Base-by-base conservation (phyloP, 441 rosid species). In the California macrophylla region DNA sequence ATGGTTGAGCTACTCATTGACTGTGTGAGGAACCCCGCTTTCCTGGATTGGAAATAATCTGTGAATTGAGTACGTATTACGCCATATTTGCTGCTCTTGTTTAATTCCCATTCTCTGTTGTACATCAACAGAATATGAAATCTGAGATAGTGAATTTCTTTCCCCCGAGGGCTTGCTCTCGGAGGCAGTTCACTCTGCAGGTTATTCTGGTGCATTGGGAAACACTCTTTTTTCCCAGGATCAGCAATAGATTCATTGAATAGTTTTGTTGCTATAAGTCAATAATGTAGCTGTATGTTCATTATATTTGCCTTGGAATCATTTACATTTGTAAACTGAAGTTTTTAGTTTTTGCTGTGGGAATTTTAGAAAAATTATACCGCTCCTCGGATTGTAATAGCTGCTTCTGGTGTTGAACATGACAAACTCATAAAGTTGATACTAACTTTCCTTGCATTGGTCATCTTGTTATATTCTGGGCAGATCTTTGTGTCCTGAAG, bases 1-100 rank as follows among this genome's bases (percentile, higher is more conserved):
- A 87, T 45, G 52, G 52, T 45, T 45, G 52, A 45, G 18, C 20
- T 45, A 45, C 52, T 45, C 12, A 12, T 45, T 45, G 52, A 45
- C 16, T 45, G 52, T 45, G 52, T 45, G 52, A 45, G 52, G 52
- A 45, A 45, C 52, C 52, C 52, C 15, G 52, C 52, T 45, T 45
- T 45, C 52, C 20, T 45, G 52, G 52, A 45, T n/a, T 45, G 52
- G 52, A 24, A 52, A 20, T n/a, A 45, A 45, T 45, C 52, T n/a
- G 6, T 45, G 52, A 45, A n/a, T 45, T 45, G 52, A 45, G 52
- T 45, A 45, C 52, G 12, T 45, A n/a, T 45, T 0, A n/a, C 4
- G 13, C 52, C 52, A n/a, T 45, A 45, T 12, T 45, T 45, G 52
- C 52, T 45, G 52, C 52, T n/a, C 52, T 45, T 15, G 52, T 40